Percentiles rank a stretch among this genome's conserved stretches.
Conservation (phyloP, 306 rosid genomes). For the Medicago truncatula region DNA sequence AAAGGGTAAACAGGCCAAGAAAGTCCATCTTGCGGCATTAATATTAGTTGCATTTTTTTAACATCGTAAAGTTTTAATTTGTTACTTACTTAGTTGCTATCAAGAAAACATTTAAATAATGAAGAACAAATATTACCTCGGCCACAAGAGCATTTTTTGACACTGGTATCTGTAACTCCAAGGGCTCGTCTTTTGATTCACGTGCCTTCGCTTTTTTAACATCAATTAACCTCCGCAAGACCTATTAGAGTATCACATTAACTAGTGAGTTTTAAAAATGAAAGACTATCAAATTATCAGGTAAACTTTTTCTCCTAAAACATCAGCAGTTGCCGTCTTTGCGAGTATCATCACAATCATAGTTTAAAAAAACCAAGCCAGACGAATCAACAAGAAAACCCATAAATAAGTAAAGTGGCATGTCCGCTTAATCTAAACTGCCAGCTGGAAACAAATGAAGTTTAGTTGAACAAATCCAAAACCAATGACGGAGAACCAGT, state of each 20-base stretch:
- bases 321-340: neutral
- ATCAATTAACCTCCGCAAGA: constrained; percentile 72
- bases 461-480: neutral
- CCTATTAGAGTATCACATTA: constrained; percentile 55
- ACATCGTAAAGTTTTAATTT: neutral
- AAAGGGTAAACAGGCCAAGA: constrained; percentile 9
- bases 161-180: constrained; percentile 70
- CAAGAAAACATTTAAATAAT: constrained; percentile 21
- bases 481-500: neutral
- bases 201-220: constrained; percentile 53
- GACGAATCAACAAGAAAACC: neutral
- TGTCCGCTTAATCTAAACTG: neutral
- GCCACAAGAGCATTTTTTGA: constrained; percentile 69
- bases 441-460: neutral
- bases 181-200: constrained; percentile 75
- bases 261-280: constrained; percentile 20
- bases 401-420: neutral
- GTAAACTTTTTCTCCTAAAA: constrained; percentile 3
- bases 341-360: constrained; percentile 27
- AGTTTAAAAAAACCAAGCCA: neutral
- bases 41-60: constrained; percentile 16
- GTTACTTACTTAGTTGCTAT: constrained; percentile 5
- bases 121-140: constrained; percentile 64
- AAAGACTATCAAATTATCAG: constrained; percentile 38
- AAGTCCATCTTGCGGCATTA: constrained; percentile 16